Percentiles rank a stretch among this genome's conserved stretches.
phyloP scores from a whole-genome alignment of 345 rosid species.

The Lenwebbia sp. region DNA sequence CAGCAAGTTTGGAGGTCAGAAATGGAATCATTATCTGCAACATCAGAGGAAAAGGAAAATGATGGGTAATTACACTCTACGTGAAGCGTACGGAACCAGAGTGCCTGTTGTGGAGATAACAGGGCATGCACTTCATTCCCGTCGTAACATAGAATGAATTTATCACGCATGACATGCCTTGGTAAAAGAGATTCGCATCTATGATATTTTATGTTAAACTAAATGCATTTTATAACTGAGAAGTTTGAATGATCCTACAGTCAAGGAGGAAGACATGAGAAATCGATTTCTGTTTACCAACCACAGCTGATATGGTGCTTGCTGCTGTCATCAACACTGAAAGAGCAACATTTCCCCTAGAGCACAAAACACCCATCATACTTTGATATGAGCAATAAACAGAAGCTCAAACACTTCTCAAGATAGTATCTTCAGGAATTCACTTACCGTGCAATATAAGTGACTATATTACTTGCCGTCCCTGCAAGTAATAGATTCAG shows the following conservation, averaged over 20 bases:
- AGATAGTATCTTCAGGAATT: background rate
- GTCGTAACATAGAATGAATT: background rate
- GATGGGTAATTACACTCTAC: background rate
- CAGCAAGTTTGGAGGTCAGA: conserved; percentile 77
- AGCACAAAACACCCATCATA: conserved; percentile 4
- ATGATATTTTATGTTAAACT: background rate
- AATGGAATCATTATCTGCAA: conserved; percentile 84
- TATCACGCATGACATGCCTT: background rate
- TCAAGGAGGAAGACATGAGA: background rate
- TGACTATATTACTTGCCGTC: conserved; percentile 89
- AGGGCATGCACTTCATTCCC: background rate
- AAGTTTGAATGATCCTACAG: background rate
- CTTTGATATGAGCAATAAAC: background rate
- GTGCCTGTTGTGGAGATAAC: background rate
- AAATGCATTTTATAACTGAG: background rate
- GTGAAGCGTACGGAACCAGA: background rate
- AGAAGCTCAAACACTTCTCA: background rate
- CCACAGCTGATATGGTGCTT: conserved; percentile 88
- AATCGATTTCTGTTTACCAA: conserved; percentile 17
- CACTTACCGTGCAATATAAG: conserved; percentile 67
- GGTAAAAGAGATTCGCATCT: background rate
- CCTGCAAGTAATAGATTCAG: conserved; percentile 36
- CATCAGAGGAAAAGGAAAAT: background rate
- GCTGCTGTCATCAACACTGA: conserved; percentile 91
- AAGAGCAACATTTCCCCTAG: conserved; percentile 84